These are phyloP conservation scores for Vicia sativa DNA, from an alignment of 306 rosid genomes.

Conservation along the genomic window DNA sequence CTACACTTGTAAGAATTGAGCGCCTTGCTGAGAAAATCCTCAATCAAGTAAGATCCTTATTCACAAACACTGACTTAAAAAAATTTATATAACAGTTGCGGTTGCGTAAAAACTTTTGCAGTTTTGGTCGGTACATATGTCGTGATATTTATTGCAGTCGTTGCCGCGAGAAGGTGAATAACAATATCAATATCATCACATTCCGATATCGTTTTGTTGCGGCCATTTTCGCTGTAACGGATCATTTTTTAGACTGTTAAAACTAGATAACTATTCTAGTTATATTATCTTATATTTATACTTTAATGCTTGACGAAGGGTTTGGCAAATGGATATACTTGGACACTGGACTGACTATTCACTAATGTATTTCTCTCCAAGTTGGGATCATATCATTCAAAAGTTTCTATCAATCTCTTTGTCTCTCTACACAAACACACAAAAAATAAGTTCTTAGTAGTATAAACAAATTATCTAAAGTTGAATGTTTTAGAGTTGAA, in stretches of 20 bases:
- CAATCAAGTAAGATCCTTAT: constrained; percentile 54
- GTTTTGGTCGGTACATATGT: too few species aligned
- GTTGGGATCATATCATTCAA: constrained; percentile 88
- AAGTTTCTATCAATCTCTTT: not conserved
- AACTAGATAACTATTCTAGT: not conserved
- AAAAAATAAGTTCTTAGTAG: not conserved
- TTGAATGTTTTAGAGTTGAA: constrained; percentile 23
- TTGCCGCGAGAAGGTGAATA: too few species aligned
- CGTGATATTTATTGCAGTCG: too few species aligned
- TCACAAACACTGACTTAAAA: too few species aligned
- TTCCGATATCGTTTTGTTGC: too few species aligned
- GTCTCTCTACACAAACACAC: constrained; percentile 19
- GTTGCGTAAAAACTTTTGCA: too few species aligned
- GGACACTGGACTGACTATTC: constrained; percentile 82
- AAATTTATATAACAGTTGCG: too few species aligned
- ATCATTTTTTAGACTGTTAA: too few species aligned
- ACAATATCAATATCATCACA: too few species aligned
- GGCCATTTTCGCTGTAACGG: too few species aligned
- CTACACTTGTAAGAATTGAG: constrained; percentile 82
- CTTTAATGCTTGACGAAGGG: constrained; percentile 48
- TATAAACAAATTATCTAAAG: not conserved
- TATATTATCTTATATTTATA: constrained; percentile 3
- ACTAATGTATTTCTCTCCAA: constrained; percentile 56
- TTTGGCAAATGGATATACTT: constrained; percentile 59
- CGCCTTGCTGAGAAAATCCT: constrained; percentile 76